Base-by-base conservation (phyloP, 495 filamentous ascomycete species). In the Trichocladium antarcticum region DNA sequence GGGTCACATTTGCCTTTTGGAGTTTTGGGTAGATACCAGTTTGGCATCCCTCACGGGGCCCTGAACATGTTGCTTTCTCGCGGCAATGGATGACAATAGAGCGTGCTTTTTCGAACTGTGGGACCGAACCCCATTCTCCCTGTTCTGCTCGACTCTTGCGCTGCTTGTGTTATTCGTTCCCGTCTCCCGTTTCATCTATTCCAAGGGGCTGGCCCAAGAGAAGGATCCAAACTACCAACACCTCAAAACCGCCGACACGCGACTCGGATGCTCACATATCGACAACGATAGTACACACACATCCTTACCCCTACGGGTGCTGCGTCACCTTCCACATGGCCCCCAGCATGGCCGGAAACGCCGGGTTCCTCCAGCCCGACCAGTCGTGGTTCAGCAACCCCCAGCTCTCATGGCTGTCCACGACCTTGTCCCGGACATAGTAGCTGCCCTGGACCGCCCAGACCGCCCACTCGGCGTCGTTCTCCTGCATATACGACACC, bases 371-470 rank as follows among this genome's bases (percentile, higher is more conserved):
- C 67, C 72, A 65, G 16, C 49, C 66, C 9, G 29, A 58, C 72
- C 71, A 75, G 45, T 74, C 61, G 0, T 60, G 50, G 42, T 65
- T 63, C 46, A 76, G 17, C 39, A 74, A 21, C 0, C 72, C 71
- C 60, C 59, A 76, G 1, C 53, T 42, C 61, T 75, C 71, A n/a
- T 75, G 70, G 0, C 54, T 40, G 39, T 69, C 64, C 6, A 71
- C 55, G 5, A n/a, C 21, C 41, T 66, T 68, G 47, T 75, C 58
- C 11, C 72, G 56, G 0, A 75, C 58, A 35, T 74, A 75, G 44
- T 74, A 76, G 42, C 65, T 69, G 22, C 71, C 74, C 60, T 72
- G 68, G 32, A 76, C 35, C 1, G 68, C 67, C 73, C 72, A 75
- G 1, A 74, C 54, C 6, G 68, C 64, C 71, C 72, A 76, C 49